Evolutionary conservation across 2,329 filamentous ascomycete genomes (phyloP).

Genomic region (Colletotrichum tabaci): DNA sequence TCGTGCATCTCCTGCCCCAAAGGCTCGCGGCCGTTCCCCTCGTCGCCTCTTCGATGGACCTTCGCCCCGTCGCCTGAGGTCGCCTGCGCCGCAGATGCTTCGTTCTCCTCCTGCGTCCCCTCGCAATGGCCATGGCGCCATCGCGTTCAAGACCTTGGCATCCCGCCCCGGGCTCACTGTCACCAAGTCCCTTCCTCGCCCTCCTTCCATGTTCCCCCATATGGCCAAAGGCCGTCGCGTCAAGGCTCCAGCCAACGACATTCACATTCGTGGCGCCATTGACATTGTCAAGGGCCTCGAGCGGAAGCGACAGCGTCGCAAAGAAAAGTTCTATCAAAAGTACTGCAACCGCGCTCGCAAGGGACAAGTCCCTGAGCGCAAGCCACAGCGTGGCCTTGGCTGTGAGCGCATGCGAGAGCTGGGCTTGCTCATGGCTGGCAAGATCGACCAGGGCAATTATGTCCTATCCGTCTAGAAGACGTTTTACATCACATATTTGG

Average conservation of each 20-base stretch:
- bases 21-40: slow-evolving; percentile 66
- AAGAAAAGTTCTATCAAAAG: slow-evolving; percentile 92
- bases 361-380: slow-evolving; percentile 72
- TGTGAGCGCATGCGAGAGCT: slow-evolving; percentile 91
- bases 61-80: slow-evolving; percentile 80
- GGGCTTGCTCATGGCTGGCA: slow-evolving; percentile 89
- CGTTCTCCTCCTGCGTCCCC: slow-evolving; percentile 65
- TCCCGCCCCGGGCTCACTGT: slow-evolving; percentile 78
- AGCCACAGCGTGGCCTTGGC: slow-evolving; percentile 85
- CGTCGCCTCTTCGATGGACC: slow-evolving; percentile 74
- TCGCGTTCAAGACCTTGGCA: slow-evolving; percentile 62
- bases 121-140: slow-evolving; percentile 56
- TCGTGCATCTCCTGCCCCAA: slow-evolving; percentile 60
- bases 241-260: slow-evolving; percentile 57
- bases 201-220: slow-evolving; percentile 78
- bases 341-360: slow-evolving; percentile 88
- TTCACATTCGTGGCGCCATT: slow-evolving; percentile 90
- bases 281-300: slow-evolving; percentile 98
- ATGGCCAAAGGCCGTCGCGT: slow-evolving; percentile 60
- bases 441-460: slow-evolving; percentile 80
- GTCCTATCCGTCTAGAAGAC: slow-evolving; percentile 77
- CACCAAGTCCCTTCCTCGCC: slow-evolving; percentile 89
- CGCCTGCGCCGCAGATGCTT: slow-evolving; percentile 73
- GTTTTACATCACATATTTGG: slow-evolving; percentile 26
- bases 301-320: slow-evolving; percentile 91